phyloP scores from a whole-genome alignment of 2,329 filamentous ascomycete species.

The Trichoderma sp. region DNA sequence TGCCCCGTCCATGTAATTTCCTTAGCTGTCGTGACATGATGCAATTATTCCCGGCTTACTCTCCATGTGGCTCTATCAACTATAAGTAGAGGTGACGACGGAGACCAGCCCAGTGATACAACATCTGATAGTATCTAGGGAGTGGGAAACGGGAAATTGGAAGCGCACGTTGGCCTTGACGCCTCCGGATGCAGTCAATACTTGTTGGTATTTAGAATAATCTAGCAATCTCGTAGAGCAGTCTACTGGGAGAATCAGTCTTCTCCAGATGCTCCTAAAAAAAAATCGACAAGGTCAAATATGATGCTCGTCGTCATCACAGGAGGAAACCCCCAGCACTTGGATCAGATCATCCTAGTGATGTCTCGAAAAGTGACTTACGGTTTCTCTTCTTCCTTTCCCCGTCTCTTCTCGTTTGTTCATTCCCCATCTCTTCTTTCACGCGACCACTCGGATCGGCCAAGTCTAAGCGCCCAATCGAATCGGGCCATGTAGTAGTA shows the following conservation, averaged over 20 bases:
- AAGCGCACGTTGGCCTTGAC: not conserved
- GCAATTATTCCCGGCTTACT: not conserved
- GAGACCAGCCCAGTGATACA: not conserved
- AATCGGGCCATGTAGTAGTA: not conserved
- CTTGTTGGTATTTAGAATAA: not conserved
- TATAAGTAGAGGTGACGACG: not conserved
- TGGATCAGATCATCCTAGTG: conserved; percentile 7
- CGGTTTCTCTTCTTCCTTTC: not conserved
- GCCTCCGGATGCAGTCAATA: not conserved
- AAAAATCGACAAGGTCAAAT: not conserved
- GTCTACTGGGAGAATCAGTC: not conserved
- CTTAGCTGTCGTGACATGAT: not conserved
- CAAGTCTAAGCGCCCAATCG: not conserved
- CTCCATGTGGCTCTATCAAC: no score
- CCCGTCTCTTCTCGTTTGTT: not conserved
- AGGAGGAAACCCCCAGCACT: not conserved
- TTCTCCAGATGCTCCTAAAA: conserved; percentile 1
- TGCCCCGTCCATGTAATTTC: not conserved
- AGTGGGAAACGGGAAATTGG: no score
- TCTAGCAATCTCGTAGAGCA: not conserved
- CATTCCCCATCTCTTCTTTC: not conserved
- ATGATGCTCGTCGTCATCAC: not conserved
- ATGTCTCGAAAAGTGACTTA: conserved; percentile 2
- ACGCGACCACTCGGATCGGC: not conserved
- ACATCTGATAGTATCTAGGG: not conserved